Percentiles rank a stretch among this genome's conserved stretches.
Evolutionary conservation across 2,329 filamentous ascomycete species (phyloP).

Genomic region (Arthrobotrys sphaeroides): DNA sequence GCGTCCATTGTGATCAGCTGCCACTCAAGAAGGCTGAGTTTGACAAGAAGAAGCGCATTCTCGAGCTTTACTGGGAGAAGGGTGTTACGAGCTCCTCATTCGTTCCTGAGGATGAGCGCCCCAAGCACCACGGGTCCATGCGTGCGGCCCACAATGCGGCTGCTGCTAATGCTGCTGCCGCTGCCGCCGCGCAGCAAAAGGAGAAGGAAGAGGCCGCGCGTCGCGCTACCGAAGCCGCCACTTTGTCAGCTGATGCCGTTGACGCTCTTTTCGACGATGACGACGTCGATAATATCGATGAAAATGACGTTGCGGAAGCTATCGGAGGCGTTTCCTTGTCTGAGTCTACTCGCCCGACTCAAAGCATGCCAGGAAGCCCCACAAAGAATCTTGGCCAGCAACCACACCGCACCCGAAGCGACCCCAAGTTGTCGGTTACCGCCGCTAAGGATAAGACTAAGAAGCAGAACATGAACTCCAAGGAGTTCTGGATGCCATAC

Average conservation of each 20-base stretch:
- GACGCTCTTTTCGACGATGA: constrained; percentile 97
- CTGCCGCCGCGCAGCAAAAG: constrained; percentile 81
- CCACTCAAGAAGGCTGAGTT: constrained; percentile 99
- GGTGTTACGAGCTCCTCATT: constrained; percentile 95
- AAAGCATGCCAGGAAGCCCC: constrained; percentile 93
- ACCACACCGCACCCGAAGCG: constrained; percentile 88
- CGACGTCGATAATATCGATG: constrained; percentile 73
- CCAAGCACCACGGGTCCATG: constrained; percentile 79
- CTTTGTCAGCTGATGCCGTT: constrained; percentile 89
- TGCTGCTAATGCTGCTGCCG: constrained; percentile 76
- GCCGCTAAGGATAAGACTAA: constrained; percentile 76
- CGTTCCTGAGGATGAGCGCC: constrained; percentile 94
- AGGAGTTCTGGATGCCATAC: constrained; percentile 92
- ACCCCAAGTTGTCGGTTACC: constrained; percentile 81
- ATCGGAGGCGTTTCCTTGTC: constrained; percentile 86
- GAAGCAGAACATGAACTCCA: constrained; percentile 72
- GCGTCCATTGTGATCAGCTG: constrained; percentile 97
- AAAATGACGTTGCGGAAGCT: constrained; percentile 86
- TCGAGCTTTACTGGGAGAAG: constrained; percentile 99
- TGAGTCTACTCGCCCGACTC: constrained; percentile 83
- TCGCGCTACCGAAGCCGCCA: constrained; percentile 92
- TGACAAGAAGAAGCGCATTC: constrained; percentile 90
- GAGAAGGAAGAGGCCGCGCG: constrained; percentile 90
- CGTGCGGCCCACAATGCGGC: constrained; percentile 78
- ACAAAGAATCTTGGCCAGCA: constrained; percentile 76